These are phyloP conservation scores for Argentina anserina DNA, from an alignment of 306 rosid genomes.

Conservation along the genomic window DNA sequence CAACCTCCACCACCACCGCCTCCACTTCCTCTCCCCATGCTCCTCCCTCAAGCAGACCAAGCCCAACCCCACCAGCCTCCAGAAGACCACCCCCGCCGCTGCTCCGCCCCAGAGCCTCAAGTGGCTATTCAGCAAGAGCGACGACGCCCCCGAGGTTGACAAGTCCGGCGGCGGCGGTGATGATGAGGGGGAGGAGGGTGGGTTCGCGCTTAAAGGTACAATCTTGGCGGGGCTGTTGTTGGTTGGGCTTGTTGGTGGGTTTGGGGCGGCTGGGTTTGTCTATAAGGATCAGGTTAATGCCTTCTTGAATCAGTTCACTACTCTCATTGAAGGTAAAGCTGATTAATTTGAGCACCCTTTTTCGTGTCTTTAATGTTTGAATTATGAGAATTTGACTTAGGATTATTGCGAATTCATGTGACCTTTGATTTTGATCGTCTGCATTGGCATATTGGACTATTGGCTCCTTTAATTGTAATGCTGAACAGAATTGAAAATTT, in stretches of 20 bases:
- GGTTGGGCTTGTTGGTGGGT: slow-evolving; percentile 79
- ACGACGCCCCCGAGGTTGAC: slow-evolving; percentile 21
- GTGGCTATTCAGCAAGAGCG: slow-evolving; percentile 51
- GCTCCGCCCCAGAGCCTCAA: slow-evolving; percentile 51
- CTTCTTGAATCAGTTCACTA: slow-evolving; percentile 62
- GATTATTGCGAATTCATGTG: background rate
- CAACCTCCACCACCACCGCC: slow-evolving; percentile 47
- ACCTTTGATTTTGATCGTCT: background rate
- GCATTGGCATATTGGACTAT: background rate
- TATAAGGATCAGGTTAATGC: slow-evolving; percentile 72
- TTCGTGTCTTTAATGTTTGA: background rate
- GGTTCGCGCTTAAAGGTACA: slow-evolving; percentile 63
- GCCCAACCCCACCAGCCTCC: slow-evolving; percentile 37
- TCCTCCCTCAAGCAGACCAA: slow-evolving; percentile 81
- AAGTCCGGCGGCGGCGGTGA: background rate
- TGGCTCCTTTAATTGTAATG: background rate
- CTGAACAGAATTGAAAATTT: background rate
- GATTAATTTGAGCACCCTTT: background rate
- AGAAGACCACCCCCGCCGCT: slow-evolving; percentile 26
- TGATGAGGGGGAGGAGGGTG: background rate
- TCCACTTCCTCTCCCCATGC: slow-evolving; percentile 57
- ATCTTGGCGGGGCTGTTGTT: slow-evolving; percentile 70
- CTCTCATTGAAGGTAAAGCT: slow-evolving; percentile 65
- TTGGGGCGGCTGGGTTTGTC: slow-evolving; percentile 66
- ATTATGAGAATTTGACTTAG: background rate